Conservation (phyloP, 2,329 filamentous ascomycete genomes). For the Aureobasidium sp. region DNA sequence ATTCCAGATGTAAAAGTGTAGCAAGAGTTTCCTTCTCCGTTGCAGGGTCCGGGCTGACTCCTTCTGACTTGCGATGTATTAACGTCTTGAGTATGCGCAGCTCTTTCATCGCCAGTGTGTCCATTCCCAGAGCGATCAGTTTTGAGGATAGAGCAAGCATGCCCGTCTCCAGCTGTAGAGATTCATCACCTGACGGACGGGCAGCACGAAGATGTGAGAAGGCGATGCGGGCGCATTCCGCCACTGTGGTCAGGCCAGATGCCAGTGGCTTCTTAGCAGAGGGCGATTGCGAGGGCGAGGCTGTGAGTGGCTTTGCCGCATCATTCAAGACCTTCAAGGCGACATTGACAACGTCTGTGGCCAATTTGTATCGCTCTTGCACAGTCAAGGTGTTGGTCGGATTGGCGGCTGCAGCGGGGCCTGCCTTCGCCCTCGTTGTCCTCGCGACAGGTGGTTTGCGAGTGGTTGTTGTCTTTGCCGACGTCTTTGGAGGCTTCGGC, state of each 20-base stretch:
- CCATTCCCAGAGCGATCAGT: conserved; percentile 56
- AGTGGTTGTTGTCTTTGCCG: background rate
- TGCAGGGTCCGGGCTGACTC: background rate
- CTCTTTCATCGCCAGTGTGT: conserved; percentile 63
- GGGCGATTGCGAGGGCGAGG: background rate
- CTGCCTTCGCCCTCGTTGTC: background rate
- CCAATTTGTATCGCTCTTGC: conserved; percentile 59
- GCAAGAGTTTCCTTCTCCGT: conserved; percentile 43
- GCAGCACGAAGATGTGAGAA: conserved; percentile 57
- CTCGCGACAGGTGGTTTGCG: background rate
- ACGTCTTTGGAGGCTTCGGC: background rate
- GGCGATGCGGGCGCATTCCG: conserved; percentile 62
- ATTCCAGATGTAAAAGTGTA: conserved; percentile 55
- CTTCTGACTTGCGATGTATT: conserved; percentile 3
- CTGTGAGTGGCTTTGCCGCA: conserved; percentile 45
- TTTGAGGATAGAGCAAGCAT: conserved; percentile 64
- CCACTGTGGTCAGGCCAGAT: conserved; percentile 22
- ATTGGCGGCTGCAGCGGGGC: conserved; percentile 18
- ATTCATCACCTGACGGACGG: conserved; percentile 36
- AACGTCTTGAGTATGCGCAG: conserved; percentile 50
- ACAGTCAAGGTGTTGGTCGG: conserved; percentile 35
- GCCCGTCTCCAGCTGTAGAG: conserved; percentile 64
- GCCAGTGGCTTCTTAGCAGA: background rate
- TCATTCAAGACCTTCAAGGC: conserved; percentile 63
- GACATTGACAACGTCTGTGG: conserved; percentile 66